Percentiles rank a stretch among this genome's conserved stretches.
These are phyloP conservation scores for Protomyces pachydermus DNA, from an alignment of 1,139 yeast genomes.

Conservation along the genomic window DNA sequence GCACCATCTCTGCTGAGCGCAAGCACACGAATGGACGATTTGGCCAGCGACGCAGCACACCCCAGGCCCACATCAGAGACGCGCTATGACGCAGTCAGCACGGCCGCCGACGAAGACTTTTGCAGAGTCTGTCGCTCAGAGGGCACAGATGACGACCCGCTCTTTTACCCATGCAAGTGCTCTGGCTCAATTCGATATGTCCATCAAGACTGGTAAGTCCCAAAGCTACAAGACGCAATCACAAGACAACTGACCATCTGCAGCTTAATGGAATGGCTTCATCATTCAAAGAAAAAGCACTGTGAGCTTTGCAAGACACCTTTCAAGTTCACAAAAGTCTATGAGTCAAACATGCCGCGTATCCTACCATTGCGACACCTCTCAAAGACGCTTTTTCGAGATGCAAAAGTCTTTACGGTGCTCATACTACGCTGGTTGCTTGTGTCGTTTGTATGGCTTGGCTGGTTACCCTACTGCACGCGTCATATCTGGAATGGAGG, in stretches of 20 bases:
- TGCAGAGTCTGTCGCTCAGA: constrained; percentile 96
- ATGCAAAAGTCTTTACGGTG: background rate
- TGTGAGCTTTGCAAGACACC: constrained; percentile 89
- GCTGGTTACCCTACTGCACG: constrained; percentile 25
- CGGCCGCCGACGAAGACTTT: constrained; percentile 44
- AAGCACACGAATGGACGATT: no score
- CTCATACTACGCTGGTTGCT: constrained; percentile 4
- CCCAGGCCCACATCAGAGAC: no score
- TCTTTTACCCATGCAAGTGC: constrained; percentile 89
- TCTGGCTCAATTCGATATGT: constrained; percentile 88
- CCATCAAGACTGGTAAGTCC: constrained; percentile 70
- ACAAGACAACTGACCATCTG: background rate
- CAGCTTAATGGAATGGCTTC: constrained; percentile 74
- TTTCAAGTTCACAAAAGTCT: constrained; percentile 58
- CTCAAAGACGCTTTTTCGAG: background rate
- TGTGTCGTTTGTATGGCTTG: constrained; percentile 25
- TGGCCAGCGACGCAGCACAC: no score
- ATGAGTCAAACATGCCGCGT: constrained; percentile 27
- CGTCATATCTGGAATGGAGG: constrained; percentile 23
- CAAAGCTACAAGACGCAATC: no score
- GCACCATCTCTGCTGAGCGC: no score
- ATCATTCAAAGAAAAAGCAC: constrained; percentile 55
- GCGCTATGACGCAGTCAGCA: no score
- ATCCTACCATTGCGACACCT: constrained; percentile 16
- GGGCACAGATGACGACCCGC: constrained; percentile 70